Conservation (phyloP, 2,329 filamentous ascomycete species). For the Phoma sp. region DNA sequence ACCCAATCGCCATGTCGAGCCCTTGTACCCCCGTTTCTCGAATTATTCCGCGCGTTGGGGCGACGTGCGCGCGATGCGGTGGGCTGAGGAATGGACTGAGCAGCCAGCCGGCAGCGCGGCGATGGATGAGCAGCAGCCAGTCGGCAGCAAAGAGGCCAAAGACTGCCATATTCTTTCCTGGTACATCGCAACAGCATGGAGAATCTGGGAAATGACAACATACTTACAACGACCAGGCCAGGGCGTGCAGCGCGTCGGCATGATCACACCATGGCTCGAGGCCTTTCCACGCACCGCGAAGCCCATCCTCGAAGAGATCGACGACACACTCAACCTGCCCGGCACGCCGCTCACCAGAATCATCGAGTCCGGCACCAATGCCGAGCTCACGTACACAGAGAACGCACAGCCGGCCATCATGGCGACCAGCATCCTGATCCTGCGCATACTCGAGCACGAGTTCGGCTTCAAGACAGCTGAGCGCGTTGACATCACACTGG, state of each 20-base stretch:
- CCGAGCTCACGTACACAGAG: conserved; percentile 77
- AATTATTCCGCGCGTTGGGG: conserved; percentile 8
- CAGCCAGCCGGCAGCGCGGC: conserved; percentile 5
- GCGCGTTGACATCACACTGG: conserved; percentile 81
- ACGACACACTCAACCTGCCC: conserved; percentile 75
- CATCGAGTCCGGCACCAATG: conserved; percentile 81
- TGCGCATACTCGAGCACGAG: conserved; percentile 84
- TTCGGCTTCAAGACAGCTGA: conserved; percentile 77
- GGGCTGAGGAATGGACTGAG: neutral
- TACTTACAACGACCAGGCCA: conserved; percentile 66
- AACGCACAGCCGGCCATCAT: conserved; percentile 96
- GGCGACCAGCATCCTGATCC: conserved; percentile 89
- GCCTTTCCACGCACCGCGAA: conserved; percentile 81
- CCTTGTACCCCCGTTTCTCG: conserved; percentile 2
- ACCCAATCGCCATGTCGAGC: conserved; percentile 8
- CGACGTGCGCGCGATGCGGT: conserved; percentile 9
- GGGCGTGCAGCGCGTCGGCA: conserved; percentile 87
- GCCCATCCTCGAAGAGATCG: conserved; percentile 85
- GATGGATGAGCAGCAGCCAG: conserved; percentile 43
- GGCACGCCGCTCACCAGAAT: conserved; percentile 67
- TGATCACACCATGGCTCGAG: conserved; percentile 85
- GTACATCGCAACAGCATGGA: conserved; percentile 23
- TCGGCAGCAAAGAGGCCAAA: conserved; percentile 38
- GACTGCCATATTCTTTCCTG: conserved; percentile 51
- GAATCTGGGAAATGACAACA: conserved; percentile 5